Evolutionary conservation across 768 basidiomycete species (phyloP).

Genomic region (Dendrothele bispora): DNA sequence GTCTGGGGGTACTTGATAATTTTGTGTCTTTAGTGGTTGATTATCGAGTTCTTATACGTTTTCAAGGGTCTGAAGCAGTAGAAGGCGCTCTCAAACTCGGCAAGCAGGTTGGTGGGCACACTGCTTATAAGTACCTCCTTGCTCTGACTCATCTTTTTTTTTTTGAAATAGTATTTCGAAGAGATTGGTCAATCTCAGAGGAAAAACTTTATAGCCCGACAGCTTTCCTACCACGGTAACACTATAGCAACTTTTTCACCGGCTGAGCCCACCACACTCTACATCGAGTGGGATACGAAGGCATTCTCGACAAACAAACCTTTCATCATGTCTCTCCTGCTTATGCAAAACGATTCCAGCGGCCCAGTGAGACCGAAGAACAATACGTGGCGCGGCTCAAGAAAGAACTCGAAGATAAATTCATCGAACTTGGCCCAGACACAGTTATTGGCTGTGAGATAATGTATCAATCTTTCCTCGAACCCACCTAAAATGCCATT

Average conservation of each 20-base stretch:
- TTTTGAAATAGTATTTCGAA: slow-evolving; percentile 54
- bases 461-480: slow-evolving; percentile 10
- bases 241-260: slow-evolving; percentile 71
- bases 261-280: slow-evolving; percentile 62
- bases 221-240: slow-evolving; percentile 86
- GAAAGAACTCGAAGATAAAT: slow-evolving; percentile 84
- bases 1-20: slow-evolving; percentile 76
- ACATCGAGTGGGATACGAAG: slow-evolving; percentile 68
- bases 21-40: neutral
- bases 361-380: slow-evolving; percentile 67
- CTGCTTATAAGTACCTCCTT: slow-evolving; percentile 2
- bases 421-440: slow-evolving; percentile 76
- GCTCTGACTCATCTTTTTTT: neutral
- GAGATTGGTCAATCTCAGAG: slow-evolving; percentile 72
- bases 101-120: slow-evolving; percentile 63
- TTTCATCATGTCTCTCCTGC: slow-evolving; percentile 91
- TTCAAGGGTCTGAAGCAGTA: slow-evolving; percentile 90
- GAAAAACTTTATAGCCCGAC: slow-evolving; percentile 75
- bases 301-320: slow-evolving; percentile 58
- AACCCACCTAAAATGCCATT: neutral
- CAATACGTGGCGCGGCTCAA: slow-evolving; percentile 77
- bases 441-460: slow-evolving; percentile 79
- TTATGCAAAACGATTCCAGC: slow-evolving; percentile 79
- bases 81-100: slow-evolving; percentile 83
- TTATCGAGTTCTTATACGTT: neutral